Conservation (phyloP, 768 basidiomycete species). For the Xanthoconium purpureum region DNA sequence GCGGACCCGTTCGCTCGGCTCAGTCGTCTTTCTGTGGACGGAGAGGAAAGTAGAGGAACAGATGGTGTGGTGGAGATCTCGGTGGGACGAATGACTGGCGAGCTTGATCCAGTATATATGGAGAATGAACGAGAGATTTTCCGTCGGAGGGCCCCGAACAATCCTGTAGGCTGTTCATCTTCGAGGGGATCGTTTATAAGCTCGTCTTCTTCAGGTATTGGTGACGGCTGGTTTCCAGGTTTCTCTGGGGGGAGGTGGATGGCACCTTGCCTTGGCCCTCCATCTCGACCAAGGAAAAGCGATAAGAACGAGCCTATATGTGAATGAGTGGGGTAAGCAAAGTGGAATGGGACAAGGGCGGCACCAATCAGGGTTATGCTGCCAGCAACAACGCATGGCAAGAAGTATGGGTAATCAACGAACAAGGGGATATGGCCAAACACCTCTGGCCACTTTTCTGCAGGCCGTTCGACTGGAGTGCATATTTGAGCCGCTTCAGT, state of each 20-base stretch:
- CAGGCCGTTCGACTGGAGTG: slow-evolving; percentile 72
- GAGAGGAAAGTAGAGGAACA: slow-evolving; percentile 45
- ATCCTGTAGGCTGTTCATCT: slow-evolving; percentile 36
- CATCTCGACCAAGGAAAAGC: slow-evolving; percentile 87
- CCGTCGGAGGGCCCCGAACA: slow-evolving; percentile 40
- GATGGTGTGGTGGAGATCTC: slow-evolving; percentile 36
- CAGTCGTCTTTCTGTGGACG: slow-evolving; percentile 43
- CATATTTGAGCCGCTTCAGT: slow-evolving; percentile 5
- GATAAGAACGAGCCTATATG: slow-evolving; percentile 75
- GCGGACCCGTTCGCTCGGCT: slow-evolving; percentile 72
- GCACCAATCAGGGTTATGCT: slow-evolving; percentile 69
- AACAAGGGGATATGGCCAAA: slow-evolving; percentile 70
- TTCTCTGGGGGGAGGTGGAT: slow-evolving; percentile 87
- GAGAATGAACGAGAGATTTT: slow-evolving; percentile 57
- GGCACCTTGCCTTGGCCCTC: slow-evolving; percentile 81
- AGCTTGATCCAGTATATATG: slow-evolving; percentile 54
- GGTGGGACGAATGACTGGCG: slow-evolving; percentile 38
- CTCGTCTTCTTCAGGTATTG: slow-evolving; percentile 72
- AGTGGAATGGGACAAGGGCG: slow-evolving; percentile 7
- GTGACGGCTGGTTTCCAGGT: slow-evolving; percentile 36
- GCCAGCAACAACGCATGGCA: slow-evolving; percentile 81
- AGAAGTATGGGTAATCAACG: slow-evolving; percentile 80
- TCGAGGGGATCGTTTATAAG: slow-evolving; percentile 44
- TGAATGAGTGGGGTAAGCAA: not conserved
- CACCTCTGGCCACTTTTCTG: slow-evolving; percentile 76